Base-by-base conservation (phyloP, 129 eudicot species). In the Calendula officinalis region DNA sequence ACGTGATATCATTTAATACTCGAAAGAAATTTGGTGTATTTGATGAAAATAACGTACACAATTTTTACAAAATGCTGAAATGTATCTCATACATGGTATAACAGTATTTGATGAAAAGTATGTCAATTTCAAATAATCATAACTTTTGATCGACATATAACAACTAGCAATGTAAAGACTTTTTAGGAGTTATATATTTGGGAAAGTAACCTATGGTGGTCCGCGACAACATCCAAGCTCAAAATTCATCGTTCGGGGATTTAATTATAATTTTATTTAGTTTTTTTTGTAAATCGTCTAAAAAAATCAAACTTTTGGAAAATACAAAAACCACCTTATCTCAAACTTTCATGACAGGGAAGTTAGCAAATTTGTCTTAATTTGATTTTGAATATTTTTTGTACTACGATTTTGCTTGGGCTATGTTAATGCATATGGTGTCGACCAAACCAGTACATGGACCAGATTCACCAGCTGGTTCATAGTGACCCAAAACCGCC, bases 391-490 rank as follows among this genome's bases (percentile, higher is more conserved):
- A 9, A 22, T 14, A 35, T 9, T 55, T 45, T 10, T 33, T 36
- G 3, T 64, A 22, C 55, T 64, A 54, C 50, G 34, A 4, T 27
- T 69, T 22, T 73, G 78, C 67, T 49, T 73, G 72, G 72, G 61
- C 51, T 49, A 52, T 44, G 61, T 51, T 22, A 22, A 22, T 2
- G 30, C 30, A 62, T 71, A 50, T 39, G 27, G 8, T 71, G 49
- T 73, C 72, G 78, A 56, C 78, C 72, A 73, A 56, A 65, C 46
- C 60, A 46, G 67, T 47, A 64, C 38, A 56, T 73, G 78, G 78
- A 56, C 72, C 66, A 48, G 53, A 36, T 58, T 56, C 72, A 73
- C 67, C 78, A 73, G 78, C 78, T 65, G 67, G 70, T 72, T 73
- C 56, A 73, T 9, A 73, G 72, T 56, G 78, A 73, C 72, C 72